phyloP scores from a whole-genome alignment of 1,139 yeast genomes.

The Sugiyamaella grinbergsii region DNA sequence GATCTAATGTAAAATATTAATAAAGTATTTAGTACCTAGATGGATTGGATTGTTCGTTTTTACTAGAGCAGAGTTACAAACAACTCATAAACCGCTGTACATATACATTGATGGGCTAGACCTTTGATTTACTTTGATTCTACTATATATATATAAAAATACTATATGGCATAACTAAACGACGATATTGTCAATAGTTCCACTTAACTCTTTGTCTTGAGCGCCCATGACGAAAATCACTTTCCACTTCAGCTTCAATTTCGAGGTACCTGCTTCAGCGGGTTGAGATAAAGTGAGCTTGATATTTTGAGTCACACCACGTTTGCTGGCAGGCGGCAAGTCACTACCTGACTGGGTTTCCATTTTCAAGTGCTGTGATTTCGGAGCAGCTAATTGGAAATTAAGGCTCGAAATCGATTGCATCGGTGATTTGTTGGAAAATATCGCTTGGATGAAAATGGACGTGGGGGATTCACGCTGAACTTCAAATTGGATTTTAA shows the following conservation, averaged over 20 bases:
- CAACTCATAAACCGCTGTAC: no score
- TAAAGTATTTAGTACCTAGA: not conserved
- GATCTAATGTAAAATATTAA: conserved; percentile 12
- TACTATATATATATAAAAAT: not conserved
- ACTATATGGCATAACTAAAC: conserved; percentile 9
- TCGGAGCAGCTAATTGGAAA: conserved; percentile 83
- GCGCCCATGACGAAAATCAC: conserved; percentile 54
- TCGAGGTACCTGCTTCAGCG: conserved; percentile 38
- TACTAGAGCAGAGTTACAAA: no score
- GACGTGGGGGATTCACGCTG: conserved; percentile 45
- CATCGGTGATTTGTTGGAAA: conserved; percentile 51
- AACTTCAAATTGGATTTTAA: conserved; percentile 55
- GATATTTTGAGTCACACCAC: conserved; percentile 63
- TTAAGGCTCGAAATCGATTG: conserved; percentile 53
- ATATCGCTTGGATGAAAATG: conserved; percentile 50
- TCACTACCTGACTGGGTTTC: conserved; percentile 67
- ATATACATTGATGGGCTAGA: not conserved
- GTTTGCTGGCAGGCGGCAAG: conserved; percentile 53
- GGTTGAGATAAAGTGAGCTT: conserved; percentile 55
- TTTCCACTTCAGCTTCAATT: conserved; percentile 79
- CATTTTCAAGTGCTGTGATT: conserved; percentile 62
- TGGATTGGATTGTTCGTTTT: no score
- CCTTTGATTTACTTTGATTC: not conserved
- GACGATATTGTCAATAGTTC: conserved; percentile 37
- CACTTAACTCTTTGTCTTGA: conserved; percentile 28